These are phyloP conservation scores for Aspergillus fructus DNA, from an alignment of 2,329 filamentous ascomycete species.

Conservation along the genomic window DNA sequence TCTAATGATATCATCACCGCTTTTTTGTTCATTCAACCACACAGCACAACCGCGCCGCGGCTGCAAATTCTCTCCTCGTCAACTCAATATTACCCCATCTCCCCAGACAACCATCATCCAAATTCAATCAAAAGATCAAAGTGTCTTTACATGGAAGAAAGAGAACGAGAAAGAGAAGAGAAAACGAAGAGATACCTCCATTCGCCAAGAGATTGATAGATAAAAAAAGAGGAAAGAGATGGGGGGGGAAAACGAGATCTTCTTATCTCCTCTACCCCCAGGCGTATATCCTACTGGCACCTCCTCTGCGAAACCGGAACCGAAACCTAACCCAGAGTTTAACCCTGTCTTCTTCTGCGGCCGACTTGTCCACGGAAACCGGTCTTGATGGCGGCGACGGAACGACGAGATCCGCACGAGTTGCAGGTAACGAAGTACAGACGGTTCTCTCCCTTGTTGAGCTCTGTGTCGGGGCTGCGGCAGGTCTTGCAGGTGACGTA, in stretches of 20 bases:
- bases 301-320: neutral
- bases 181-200: constrained; percentile 6
- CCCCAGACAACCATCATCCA: constrained; percentile 16
- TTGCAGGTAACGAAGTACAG: constrained; percentile 99
- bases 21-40: constrained; percentile 2
- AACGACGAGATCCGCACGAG: constrained; percentile 77
- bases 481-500: constrained; percentile 99
- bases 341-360: constrained; percentile 93
- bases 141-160: constrained; percentile 20
- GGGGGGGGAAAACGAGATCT: constrained; percentile 7
- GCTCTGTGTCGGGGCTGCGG: constrained; percentile 87
- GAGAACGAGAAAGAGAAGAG: constrained; percentile 14
- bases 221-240: constrained; percentile 9
- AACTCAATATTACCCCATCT: constrained; percentile 8
- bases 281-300: neutral
- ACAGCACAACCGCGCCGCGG: constrained; percentile 1
- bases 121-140: constrained; percentile 13
- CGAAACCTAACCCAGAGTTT: constrained; percentile 37
- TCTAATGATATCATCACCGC: constrained; percentile 19
- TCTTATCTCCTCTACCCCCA: constrained; percentile 8
- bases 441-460: constrained; percentile 98
- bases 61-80: neutral
- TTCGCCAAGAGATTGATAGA: constrained; percentile 16
- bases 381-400: constrained; percentile 97
- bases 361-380: constrained; percentile 99